phyloP scores from a whole-genome alignment of 257 asterid genomes.

The Solanum paucissectum region DNA sequence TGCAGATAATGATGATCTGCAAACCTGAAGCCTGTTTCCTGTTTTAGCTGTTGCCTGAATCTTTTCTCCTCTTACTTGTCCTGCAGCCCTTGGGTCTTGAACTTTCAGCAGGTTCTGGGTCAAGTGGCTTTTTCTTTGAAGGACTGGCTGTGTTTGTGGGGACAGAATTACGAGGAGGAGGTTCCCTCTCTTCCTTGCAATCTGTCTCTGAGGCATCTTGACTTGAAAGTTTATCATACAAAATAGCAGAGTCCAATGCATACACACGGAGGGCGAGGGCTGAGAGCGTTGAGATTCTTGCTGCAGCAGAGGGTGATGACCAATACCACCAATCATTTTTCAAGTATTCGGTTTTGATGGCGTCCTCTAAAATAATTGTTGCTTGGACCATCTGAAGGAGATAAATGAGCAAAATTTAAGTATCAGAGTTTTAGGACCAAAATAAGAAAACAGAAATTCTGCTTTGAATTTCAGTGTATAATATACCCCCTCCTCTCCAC shows the following conservation, averaged over 20 bases:
- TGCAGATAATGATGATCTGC: not conserved
- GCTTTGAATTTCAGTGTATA: not conserved
- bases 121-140: constrained; percentile 33
- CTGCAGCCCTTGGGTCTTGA: constrained; percentile 61
- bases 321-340: constrained; percentile 85
- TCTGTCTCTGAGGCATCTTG: constrained; percentile 19
- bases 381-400: constrained; percentile 82
- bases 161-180: constrained; percentile 21
- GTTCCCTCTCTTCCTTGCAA: constrained; percentile 29
- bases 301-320: constrained; percentile 90
- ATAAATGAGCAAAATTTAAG: not conserved
- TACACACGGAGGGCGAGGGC: constrained; percentile 76
- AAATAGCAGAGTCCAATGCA: constrained; percentile 71
- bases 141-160: constrained; percentile 35
- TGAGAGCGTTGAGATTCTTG: constrained; percentile 61
- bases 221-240: constrained; percentile 47
- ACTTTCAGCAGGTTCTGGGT: constrained; percentile 43
- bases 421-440: not conserved
- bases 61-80: constrained; percentile 60
- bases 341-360: constrained; percentile 56
- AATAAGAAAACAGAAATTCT: not conserved
- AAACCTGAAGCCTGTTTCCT: not conserved
- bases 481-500: not conserved
- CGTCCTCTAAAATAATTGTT: constrained; percentile 54
- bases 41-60: constrained; percentile 21